Percentiles rank a stretch among this genome's conserved stretches.
Conservation (phyloP, 1,139 yeast species). For the Wickerhamomyces sp. region DNA sequence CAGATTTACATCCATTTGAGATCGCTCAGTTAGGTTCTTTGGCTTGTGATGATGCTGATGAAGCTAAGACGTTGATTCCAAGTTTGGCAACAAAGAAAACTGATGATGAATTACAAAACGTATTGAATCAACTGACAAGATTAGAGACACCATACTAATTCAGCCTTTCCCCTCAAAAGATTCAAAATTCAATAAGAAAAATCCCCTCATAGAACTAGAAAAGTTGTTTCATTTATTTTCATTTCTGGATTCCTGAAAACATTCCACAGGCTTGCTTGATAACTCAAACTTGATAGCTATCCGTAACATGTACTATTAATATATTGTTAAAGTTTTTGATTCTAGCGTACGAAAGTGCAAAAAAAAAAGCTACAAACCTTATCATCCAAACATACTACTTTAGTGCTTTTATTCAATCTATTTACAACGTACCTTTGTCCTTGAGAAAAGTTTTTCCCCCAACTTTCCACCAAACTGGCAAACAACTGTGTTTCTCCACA, state of each 20-base stretch:
- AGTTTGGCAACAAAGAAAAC: constrained; percentile 75
- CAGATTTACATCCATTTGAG: constrained; percentile 88
- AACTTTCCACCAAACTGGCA: constrained; percentile 81
- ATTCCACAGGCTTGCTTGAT: neutral
- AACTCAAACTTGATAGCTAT: neutral
- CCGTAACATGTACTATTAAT: neutral
- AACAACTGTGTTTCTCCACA: constrained; percentile 60
- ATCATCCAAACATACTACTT: neutral
- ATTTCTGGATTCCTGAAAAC: neutral
- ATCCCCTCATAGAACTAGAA: neutral
- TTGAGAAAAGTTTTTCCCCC: constrained; percentile 43
- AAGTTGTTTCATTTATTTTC: neutral
- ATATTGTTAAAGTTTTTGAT: no score
- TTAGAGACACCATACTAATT: constrained; percentile 41
- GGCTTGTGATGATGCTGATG: constrained; percentile 96
- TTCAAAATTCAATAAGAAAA: no score
- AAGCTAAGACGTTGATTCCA: constrained; percentile 91
- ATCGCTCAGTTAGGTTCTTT: constrained; percentile 90
- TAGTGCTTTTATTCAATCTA: neutral
- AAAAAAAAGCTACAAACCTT: no score
- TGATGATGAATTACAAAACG: constrained; percentile 81
- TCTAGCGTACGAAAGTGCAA: no score
- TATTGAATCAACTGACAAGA: constrained; percentile 80
- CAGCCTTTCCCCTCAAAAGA: neutral
- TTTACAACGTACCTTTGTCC: constrained; percentile 15